phyloP scores from a whole-genome alignment of 1,284 basidiomycete genomes.

The Moesziomyces parantarcticus region DNA sequence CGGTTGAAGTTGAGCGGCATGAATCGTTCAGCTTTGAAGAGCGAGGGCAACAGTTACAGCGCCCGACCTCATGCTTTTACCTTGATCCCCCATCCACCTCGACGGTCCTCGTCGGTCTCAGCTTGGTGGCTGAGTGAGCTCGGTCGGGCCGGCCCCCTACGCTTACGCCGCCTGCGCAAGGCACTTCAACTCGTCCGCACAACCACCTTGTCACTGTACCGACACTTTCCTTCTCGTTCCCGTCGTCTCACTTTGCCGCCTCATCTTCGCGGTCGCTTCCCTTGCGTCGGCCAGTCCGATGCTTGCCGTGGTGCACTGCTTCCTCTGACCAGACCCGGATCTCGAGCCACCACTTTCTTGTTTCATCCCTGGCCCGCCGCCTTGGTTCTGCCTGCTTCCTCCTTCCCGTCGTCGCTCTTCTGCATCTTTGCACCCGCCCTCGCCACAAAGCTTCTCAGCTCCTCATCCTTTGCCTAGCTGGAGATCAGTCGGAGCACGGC shows the following conservation, averaged over 20 bases:
- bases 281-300: not conserved
- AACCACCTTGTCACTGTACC: no score
- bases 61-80: not conserved
- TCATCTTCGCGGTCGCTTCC: not conserved
- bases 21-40: not conserved
- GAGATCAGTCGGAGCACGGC: no score
- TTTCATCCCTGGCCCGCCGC: not conserved
- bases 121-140: no score
- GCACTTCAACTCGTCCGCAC: no score
- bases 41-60: not conserved
- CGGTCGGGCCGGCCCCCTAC: no score
- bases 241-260: not conserved
- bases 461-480: no score
- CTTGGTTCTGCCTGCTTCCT: not conserved
- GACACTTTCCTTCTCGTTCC: not conserved
- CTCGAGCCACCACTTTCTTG: not conserved
- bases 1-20: not conserved
- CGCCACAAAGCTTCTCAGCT: no score
- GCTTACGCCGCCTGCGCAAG: not conserved
- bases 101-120: conserved; percentile 1
- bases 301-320: not conserved
- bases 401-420: not conserved
- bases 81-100: not conserved
- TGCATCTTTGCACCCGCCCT: no score
- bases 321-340: not conserved